Evolutionary conservation across 305 asterid species (phyloP), one percentile per base, ranked within the genome.

Genomic region (Fraxinus nigra): DNA sequence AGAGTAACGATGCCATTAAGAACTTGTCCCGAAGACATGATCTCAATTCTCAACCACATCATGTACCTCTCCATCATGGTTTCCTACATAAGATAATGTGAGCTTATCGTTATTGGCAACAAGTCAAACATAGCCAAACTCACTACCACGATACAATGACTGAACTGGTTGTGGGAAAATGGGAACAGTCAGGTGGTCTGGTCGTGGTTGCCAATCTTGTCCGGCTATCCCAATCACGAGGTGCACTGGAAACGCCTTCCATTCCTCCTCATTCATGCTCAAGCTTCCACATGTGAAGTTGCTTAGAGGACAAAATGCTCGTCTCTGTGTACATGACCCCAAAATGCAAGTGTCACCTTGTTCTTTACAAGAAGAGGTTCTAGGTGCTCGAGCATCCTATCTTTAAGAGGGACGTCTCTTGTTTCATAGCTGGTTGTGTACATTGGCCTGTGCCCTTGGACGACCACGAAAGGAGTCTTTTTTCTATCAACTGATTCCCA

Each of bases 391-490:
- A 78, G 89, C 86, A 95, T 81, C 85, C 88, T 91, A 78, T 70
- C 86, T 76, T 88, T 90, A 8, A 93, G 79, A 0, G 96, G 92
- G 61, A 79, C 79, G 63, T 93, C 97, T 78, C 93, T 86, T 9
- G 86, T 78, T 85, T 92, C 95, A 11, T 90, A 84, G 92, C 97
- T 93, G 2, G 96, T 91, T 2, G 97, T 91, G 93, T 96, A 94
- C 98, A 96, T 94, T 18, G 98, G 99, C 82, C 97, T 79, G 88
- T 96, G 99, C 72, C 99, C 99, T 84, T 96, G 99, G 28, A 94
- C 94, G 56, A 96, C 90, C 59, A 96, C 97, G 78, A 82, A 96
- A 26, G 92, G 95, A 0, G 92, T 92, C 78, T 54, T 92, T 33
- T 63, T 78, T 77, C 95, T 84, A 69, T 92, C 87, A n/a, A 92